Base-by-base conservation (phyloP, 108 stramenopile species). In the Nitzschia sp. region DNA sequence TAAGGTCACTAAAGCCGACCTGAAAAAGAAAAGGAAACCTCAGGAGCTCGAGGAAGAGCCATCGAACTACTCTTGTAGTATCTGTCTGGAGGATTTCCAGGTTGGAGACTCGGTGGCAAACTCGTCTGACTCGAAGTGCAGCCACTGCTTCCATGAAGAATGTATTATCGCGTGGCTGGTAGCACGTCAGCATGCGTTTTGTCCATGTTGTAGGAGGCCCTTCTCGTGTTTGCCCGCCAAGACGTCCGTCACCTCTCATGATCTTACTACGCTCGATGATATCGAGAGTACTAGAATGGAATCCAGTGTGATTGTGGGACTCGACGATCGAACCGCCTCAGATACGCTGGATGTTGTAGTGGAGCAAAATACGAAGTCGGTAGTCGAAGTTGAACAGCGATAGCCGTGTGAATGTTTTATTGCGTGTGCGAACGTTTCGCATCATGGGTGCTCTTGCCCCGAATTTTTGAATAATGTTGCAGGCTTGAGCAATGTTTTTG, bases 121-220 rank as follows among this genome's bases (percentile, higher is more conserved):
- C 4, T 72, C 71, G 16, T 32, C 62, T 6, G 63, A 63, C 31
- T 19, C 32, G 1, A 22, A 22, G 1, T 72, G 71, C 34, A 22
- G 16, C 11, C 71, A 72, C 28, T 5, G 63, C 8, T 63, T 56
- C 44, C 71, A 72, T 33, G 62, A 72, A 63, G 53, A 52, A 1
- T 72, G 71, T 23, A 63, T 72, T 27, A 3, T 55, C 1, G 34
- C 71, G 1, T 72, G 71, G 71, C 62, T 72, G 17, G 62, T 41
- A 22, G 31, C 45, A 8, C 29, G 38, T 21, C 50, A 32, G 15
- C 62, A 55, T 26, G 50, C n/a, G 17, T 35, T 50, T 1, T 72
- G 71, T 45, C 71, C 71, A 2, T 63, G 23, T 34, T 72, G 71
- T 30, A 19, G 71, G 26, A 47, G 45, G 33, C 38, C 36, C 15